Evolutionary conservation across 345 rosid species (phyloP).

Genomic region (Psidium guajava): DNA sequence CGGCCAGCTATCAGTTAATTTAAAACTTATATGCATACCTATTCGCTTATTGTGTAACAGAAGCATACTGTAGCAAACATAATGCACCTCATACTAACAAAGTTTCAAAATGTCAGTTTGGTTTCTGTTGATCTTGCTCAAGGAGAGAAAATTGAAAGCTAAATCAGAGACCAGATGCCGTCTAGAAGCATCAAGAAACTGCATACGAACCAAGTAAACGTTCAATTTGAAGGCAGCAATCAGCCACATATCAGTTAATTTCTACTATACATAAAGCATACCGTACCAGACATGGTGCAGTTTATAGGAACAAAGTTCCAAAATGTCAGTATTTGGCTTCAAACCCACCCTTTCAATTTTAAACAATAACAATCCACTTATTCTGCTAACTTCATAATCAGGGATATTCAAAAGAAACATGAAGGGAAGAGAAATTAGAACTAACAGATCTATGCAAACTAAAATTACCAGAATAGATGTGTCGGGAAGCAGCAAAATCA

Average conservation of each 20-base stretch:
- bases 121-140: background rate
- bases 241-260: background rate
- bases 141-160: background rate
- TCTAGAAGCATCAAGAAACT: background rate
- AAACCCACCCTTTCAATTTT: background rate
- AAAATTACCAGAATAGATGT: background rate
- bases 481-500: background rate
- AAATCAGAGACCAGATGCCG: background rate
- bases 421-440: background rate
- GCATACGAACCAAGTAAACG: rapidly evolving
- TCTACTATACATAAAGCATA: background rate
- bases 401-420: background rate
- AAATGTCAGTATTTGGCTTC: background rate
- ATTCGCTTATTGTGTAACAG: background rate
- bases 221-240: background rate
- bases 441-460: background rate
- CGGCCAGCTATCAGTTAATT: background rate
- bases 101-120: background rate
- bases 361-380: background rate
- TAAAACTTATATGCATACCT: background rate
- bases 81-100: rapidly evolving
- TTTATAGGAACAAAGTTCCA: background rate
- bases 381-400: background rate
- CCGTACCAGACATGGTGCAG: background rate
- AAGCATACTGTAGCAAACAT: background rate